Base-by-base conservation (phyloP, 345 rosid genomes). In the Pseudoturritis turrita region DNA sequence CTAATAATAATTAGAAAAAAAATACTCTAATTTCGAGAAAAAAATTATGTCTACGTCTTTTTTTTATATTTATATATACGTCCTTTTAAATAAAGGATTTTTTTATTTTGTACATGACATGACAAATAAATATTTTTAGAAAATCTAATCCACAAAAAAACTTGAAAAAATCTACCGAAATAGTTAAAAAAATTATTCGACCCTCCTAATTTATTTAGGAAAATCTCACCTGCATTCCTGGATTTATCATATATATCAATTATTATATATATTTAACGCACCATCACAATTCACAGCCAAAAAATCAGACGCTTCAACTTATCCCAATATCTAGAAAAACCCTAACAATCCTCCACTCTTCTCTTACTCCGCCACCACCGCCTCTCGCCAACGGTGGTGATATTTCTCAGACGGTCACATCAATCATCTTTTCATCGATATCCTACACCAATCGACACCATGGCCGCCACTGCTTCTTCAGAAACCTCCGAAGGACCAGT, bases 401-500 rank as follows among this genome's bases (percentile, higher is more conserved):
- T 35, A 31, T 26, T 10, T 7, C 56, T 62, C 70, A 7, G 17
- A 41, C 62, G 39, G 2, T 58, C 10, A 21, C 6, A 58, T 13
- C 44, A 52, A 75, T 53, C 59, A 2, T 13, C 8, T 68, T 19
- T n/a, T 33, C 3, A 40, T 33, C 43, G 18, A 2, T 25, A 28
- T 43, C 22, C 28, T 15, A 4, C 14, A 10, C 28, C 6, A 57
- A 53, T 17, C 51, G 2, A 45, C 28, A 28, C 66, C 55, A 81
- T 73, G 79, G 76, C 83, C 8, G 23, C 85, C 11, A 45, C 83
- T 46, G 40, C 83, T 67, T 21, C 89, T 43, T 77, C 89, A 13
- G 98, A 89, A 25, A 81, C 77, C 52, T 2, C 84, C 6, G 98
- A 95, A 19, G 92, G 98, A 36, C 97, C 99, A 3, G 96, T 95